phyloP scores from a whole-genome alignment of 2,329 filamentous ascomycete species.

The Nemania serpens region DNA sequence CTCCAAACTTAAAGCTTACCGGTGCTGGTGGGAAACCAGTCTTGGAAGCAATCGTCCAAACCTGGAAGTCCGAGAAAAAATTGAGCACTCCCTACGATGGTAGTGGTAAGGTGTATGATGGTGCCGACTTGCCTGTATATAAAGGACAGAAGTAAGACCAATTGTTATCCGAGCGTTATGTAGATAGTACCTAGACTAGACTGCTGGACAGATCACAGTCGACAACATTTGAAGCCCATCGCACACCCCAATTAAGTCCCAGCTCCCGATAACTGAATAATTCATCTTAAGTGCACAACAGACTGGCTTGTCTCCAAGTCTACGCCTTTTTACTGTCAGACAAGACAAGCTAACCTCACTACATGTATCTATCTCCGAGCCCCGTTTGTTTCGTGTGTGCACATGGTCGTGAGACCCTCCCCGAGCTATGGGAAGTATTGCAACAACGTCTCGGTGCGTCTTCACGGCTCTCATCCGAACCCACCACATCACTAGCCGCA shows the following conservation, averaged over 20 bases:
- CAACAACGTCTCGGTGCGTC: slow-evolving; percentile 21
- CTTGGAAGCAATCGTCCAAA: slow-evolving; percentile 39
- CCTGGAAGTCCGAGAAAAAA: slow-evolving; percentile 39
- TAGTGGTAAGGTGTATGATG: slow-evolving; percentile 50
- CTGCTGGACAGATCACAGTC: neutral
- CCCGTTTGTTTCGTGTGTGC: neutral
- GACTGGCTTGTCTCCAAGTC: neutral
- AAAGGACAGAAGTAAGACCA: slow-evolving; percentile 36
- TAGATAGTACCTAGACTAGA: too few relatives aligned
- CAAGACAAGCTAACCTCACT: too few relatives aligned
- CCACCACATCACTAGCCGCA: slow-evolving; percentile 80
- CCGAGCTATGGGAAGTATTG: neutral
- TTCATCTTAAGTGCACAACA: neutral
- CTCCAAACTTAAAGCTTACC: slow-evolving; percentile 49
- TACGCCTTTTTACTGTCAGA: neutral
- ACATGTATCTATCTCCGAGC: too few relatives aligned
- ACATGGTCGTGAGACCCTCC: neutral
- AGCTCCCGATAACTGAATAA: slow-evolving; percentile 1
- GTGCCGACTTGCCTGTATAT: slow-evolving; percentile 48
- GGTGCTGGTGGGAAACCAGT: slow-evolving; percentile 51
- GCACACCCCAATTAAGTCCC: neutral
- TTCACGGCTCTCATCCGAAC: slow-evolving; percentile 70
- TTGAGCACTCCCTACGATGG: slow-evolving; percentile 52
- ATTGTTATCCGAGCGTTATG: neutral
- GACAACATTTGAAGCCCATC: too few relatives aligned